These are phyloP conservation scores for Tranzscheliella williamsii DNA, from an alignment of 1,284 basidiomycete species.

Conservation along the genomic window DNA sequence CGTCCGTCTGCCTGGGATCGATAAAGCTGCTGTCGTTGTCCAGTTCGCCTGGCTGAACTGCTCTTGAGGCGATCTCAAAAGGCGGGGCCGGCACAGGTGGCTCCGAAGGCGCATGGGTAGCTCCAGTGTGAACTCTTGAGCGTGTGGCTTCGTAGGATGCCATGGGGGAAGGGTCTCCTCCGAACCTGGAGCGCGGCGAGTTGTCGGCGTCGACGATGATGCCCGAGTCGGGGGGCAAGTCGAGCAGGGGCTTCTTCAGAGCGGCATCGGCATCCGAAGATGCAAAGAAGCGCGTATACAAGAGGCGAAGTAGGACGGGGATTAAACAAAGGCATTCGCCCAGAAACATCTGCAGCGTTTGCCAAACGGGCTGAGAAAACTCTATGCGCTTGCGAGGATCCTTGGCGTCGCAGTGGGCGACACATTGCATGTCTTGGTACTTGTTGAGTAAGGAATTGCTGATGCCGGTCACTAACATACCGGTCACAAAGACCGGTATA, in stretches of 20 bases:
- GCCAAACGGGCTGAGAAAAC: constrained; percentile 59
- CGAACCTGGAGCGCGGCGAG: constrained; percentile 5
- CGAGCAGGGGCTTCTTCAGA: constrained; percentile 34
- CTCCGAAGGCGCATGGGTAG: constrained; percentile 32
- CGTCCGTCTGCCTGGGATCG: constrained; percentile 17
- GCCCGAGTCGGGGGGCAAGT: constrained; percentile 25
- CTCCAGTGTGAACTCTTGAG: constrained; percentile 27
- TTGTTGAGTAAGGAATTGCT: constrained; percentile 58
- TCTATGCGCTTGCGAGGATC: constrained; percentile 38
- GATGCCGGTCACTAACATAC: constrained; percentile 65
- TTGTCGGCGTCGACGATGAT: constrained; percentile 25
- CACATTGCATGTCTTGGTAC: constrained; percentile 63
- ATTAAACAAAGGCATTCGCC: constrained; percentile 61
- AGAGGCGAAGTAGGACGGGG: constrained; percentile 23
- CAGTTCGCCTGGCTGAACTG: constrained; percentile 31
- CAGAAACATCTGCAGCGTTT: constrained; percentile 62
- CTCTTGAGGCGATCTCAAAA: constrained; percentile 30
- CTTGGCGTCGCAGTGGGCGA: constrained; percentile 55
- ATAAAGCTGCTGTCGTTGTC: constrained; percentile 32
- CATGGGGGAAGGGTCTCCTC: constrained; percentile 9
- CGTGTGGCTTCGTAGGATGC: constrained; percentile 36
- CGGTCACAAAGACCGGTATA: constrained; percentile 63
- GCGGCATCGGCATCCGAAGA: constrained; percentile 13
- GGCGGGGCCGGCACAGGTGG: constrained; percentile 27
- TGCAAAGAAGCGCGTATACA: constrained; percentile 19